Conservation (phyloP, 192 early-diverging fungal species). For the Entophlyctis helioformis region DNA sequence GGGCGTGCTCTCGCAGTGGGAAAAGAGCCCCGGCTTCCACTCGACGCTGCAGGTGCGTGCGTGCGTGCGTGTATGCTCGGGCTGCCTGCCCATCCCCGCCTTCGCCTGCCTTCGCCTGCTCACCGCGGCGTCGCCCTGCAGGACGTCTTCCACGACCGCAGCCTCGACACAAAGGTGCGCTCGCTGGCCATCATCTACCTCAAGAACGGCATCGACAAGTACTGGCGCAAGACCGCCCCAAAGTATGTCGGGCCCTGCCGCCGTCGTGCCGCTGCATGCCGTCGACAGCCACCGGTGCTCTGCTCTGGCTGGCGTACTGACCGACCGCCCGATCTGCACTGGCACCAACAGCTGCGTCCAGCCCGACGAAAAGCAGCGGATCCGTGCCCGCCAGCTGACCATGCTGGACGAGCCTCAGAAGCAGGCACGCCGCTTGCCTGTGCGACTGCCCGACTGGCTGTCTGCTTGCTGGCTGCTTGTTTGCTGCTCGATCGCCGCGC, state of each 20-base stretch:
- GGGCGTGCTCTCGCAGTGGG: constrained; percentile 57
- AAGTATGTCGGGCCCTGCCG: constrained; percentile 26
- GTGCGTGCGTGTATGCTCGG: background rate
- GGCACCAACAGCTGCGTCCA: constrained; percentile 46
- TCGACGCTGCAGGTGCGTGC: constrained; percentile 47
- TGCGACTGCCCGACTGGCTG: too few species aligned
- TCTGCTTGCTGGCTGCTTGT: too few species aligned
- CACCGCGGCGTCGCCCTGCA: constrained; percentile 9
- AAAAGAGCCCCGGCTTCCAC: constrained; percentile 59
- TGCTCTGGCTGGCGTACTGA: too few species aligned
- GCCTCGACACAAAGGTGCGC: constrained; percentile 50
- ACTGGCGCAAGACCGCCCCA: constrained; percentile 70
- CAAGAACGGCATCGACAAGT: constrained; percentile 86
- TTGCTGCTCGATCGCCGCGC: too few species aligned
- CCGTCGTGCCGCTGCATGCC: too few species aligned
- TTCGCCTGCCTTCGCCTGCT: background rate
- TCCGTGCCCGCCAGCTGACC: constrained; percentile 49
- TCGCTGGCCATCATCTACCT: constrained; percentile 67
- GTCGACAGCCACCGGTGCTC: too few species aligned
- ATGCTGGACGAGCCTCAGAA: constrained; percentile 59
- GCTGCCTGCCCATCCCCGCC: background rate
- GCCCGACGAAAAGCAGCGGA: constrained; percentile 57
- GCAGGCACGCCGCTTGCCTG: constrained; percentile 30
- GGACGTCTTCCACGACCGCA: constrained; percentile 65
- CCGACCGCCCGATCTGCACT: too few species aligned